Evolutionary conservation across 1,139 yeast genomes (phyloP), one percentile per base, ranked within the genome.

Genomic region (Taphrina wiesneri): DNA sequence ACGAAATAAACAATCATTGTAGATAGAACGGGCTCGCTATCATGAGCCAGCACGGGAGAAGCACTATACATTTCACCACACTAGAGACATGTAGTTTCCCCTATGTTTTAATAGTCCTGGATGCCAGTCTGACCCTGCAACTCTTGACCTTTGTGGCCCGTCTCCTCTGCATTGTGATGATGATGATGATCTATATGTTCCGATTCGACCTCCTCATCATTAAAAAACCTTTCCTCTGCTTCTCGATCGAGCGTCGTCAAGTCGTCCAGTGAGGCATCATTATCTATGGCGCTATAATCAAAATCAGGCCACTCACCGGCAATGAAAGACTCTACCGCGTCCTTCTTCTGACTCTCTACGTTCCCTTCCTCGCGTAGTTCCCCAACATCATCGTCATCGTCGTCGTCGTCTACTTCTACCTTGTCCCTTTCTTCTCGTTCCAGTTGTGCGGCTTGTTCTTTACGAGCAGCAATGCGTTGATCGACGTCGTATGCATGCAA

Each of bases 401-500:
- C 28, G 23, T 34, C 43, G n/a, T 53, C 57, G 25, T 53, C 57
- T 19, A 25, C 30, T 19, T 26, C 43, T 17, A 34, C 57, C 11
- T 34, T n/a, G 11, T 53, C 57, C 23, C 23, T 28, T 9, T 25
- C 30, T 19, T 25, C 43, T 21, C 19, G 28, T 47, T 26, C 54
- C 1, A 11, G 17, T 15, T 26, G 36, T 2, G 26, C 21, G 9
- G 54, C 34, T 17, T 13, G 17, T 26, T 26, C 36, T 34, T 34
- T 30, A 32, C 21, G 41, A 1, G 56, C 41, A 28, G 41, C 56
- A 4, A 52, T 15, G 25, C 59, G 59, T 6, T 26, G 47, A 25
- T 59, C 63, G 11, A 39, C n/a, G 25, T 59, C 63, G 41, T 59
- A 59, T 7, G 54, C 53, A 5, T 25, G 39, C 19, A 59, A 30